Evolutionary conservation across 495 filamentous ascomycete genomes (phyloP).

Genomic region (Polyplosphaeria fusca): DNA sequence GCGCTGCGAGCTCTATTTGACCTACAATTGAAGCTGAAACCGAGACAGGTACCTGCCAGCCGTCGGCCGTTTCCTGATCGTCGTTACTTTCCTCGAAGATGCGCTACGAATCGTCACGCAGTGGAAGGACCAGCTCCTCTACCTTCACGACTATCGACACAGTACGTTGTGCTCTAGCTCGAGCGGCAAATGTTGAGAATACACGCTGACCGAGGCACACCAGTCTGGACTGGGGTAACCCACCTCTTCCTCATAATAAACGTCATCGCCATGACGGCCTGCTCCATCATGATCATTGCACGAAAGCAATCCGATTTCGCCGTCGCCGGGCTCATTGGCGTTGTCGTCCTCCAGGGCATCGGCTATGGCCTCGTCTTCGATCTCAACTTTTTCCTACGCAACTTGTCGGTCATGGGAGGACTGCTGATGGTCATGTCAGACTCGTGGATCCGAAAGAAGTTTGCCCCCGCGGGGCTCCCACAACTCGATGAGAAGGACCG

Average conservation of each 20-base stretch:
- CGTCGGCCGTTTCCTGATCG: slow-evolving; percentile 94
- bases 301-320: slow-evolving; percentile 90
- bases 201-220: background rate
- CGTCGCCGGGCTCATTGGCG: slow-evolving; percentile 80
- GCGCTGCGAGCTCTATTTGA: background rate
- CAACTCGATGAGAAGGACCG: slow-evolving; percentile 96
- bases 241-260: slow-evolving; percentile 92
- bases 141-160: slow-evolving; percentile 87
- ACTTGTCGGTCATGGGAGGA: slow-evolving; percentile 93
- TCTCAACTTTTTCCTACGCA: slow-evolving; percentile 99
- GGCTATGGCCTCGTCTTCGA: slow-evolving; percentile 99
- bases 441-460: slow-evolving; percentile 95
- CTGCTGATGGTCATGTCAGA: slow-evolving; percentile 97
- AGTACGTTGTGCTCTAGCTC: slow-evolving; percentile 68
- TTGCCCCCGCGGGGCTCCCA: slow-evolving; percentile 91
- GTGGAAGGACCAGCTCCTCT: slow-evolving; percentile 93
- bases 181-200: too few relatives aligned
- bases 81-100: slow-evolving; percentile 98
- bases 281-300: slow-evolving; percentile 80
- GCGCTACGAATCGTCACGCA: slow-evolving; percentile 93
- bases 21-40: slow-evolving; percentile 13
- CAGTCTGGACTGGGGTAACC: slow-evolving; percentile 86
- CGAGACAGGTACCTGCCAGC: slow-evolving; percentile 77
- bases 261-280: slow-evolving; percentile 81
- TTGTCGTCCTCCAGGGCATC: slow-evolving; percentile 93